A percentile compares a stretch with the other conserved stretches of the same genome.
Conservation (phyloP, 805 yeast species). For the Ogataea methylovora region DNA sequence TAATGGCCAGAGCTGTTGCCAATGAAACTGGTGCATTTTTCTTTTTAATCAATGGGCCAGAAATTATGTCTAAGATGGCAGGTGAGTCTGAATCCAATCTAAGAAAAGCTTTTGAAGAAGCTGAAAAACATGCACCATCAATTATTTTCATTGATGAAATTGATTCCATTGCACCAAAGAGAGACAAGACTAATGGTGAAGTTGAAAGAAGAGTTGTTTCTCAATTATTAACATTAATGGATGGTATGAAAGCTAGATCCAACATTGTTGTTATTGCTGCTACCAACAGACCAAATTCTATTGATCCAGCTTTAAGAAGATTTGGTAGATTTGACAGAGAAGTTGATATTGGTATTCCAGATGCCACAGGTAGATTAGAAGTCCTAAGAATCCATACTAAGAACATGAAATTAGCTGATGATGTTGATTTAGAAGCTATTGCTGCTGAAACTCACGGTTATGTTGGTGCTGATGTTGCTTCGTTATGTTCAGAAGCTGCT, state of each 20-base stretch:
- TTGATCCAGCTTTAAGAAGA: slow-evolving; percentile 80
- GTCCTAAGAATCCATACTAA: slow-evolving; percentile 95
- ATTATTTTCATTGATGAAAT: slow-evolving; percentile 98
- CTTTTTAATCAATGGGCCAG: slow-evolving; percentile 97
- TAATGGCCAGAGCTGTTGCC: slow-evolving; percentile 99
- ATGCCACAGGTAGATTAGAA: slow-evolving; percentile 97
- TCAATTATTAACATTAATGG: slow-evolving; percentile 95
- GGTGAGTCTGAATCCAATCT: slow-evolving; percentile 97
- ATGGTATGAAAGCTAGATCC: slow-evolving; percentile 99
- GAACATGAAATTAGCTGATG: slow-evolving; percentile 94
- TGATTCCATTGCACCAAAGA: slow-evolving; percentile 98
- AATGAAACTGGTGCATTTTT: slow-evolving; percentile 99
- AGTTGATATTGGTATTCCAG: slow-evolving; percentile 89
- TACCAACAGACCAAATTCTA: slow-evolving; percentile 80
- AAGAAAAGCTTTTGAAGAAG: slow-evolving; percentile 98
- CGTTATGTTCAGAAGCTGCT: slow-evolving; percentile 99
- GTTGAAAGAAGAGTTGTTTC: slow-evolving; percentile 99
- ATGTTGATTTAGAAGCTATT: slow-evolving; percentile 90
- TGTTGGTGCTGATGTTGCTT: slow-evolving; percentile 98
- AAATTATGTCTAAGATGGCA: slow-evolving; percentile 99
- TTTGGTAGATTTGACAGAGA: slow-evolving; percentile 84
- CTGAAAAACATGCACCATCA: slow-evolving; percentile 97
- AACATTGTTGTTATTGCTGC: slow-evolving; percentile 98
- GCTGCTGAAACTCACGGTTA: slow-evolving; percentile 99
- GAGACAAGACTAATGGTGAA: slow-evolving; percentile 99